phyloP scores from a whole-genome alignment of 345 rosid genomes.

The Murraya paniculata region DNA sequence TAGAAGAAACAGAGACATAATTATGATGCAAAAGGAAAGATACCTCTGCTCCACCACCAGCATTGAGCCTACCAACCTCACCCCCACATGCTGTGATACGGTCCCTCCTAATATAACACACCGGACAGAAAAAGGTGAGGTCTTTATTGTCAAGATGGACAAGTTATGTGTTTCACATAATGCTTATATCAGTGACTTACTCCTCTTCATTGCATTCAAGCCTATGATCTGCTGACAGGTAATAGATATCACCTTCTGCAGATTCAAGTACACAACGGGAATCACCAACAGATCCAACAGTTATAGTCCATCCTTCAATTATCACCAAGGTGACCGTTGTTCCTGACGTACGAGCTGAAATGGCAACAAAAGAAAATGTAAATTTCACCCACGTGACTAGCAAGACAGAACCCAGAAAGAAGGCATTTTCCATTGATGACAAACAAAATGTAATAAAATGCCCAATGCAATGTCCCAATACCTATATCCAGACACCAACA shows the following conservation, averaged over 20 bases:
- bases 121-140: slow-evolving; percentile 7
- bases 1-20: slow-evolving; percentile 7
- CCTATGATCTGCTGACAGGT: slow-evolving; percentile 95
- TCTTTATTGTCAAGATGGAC: slow-evolving; percentile 7
- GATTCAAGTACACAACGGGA: slow-evolving; percentile 97
- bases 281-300: slow-evolving; percentile 99
- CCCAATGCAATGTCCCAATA: not conserved
- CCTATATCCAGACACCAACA: not conserved
- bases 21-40: slow-evolving; percentile 15
- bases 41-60: slow-evolving; percentile 99
- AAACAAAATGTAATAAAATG: not conserved
- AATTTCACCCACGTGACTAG: not conserved
- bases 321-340: slow-evolving; percentile 92
- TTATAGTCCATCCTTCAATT: slow-evolving; percentile 88
- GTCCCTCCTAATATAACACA: slow-evolving; percentile 58
- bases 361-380: not conserved
- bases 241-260: slow-evolving; percentile 83
- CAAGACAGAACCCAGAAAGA: not conserved
- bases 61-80: slow-evolving; percentile 94
- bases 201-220: slow-evolving; percentile 93
- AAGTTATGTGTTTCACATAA: not conserved
- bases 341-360: slow-evolving; percentile 84
- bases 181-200: slow-evolving; percentile 43
- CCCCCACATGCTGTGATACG: slow-evolving; percentile 97
- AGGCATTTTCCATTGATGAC: not conserved